Evolutionary conservation across 768 basidiomycete genomes (phyloP).

Genomic region (Boletales sp.): DNA sequence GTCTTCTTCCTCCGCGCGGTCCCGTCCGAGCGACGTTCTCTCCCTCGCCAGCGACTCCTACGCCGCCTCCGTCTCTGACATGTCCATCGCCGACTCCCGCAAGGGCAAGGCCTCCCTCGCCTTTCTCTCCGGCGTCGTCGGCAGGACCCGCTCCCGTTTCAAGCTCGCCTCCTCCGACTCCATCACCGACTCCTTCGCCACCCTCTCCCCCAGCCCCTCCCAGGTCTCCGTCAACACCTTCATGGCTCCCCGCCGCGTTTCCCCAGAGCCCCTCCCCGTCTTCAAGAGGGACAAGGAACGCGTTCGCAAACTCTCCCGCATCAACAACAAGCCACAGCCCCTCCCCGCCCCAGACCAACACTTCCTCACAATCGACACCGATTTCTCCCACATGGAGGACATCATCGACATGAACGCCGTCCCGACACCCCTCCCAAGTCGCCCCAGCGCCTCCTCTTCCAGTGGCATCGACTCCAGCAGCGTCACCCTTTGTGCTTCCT

Average conservation of each 20-base stretch:
- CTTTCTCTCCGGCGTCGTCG: slow-evolving; percentile 38
- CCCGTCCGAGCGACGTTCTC: slow-evolving; percentile 29
- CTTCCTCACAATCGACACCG: slow-evolving; percentile 23
- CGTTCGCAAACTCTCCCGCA: slow-evolving; percentile 15
- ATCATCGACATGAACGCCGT: slow-evolving; percentile 52
- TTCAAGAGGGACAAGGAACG: slow-evolving; percentile 27
- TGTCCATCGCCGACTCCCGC: slow-evolving; percentile 35
- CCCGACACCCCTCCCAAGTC: slow-evolving; percentile 7
- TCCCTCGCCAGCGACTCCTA: slow-evolving; percentile 24
- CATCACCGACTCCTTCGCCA: slow-evolving; percentile 22
- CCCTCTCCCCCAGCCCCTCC: slow-evolving; percentile 33
- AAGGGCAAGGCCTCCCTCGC: slow-evolving; percentile 49
- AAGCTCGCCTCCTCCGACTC: slow-evolving; percentile 35
- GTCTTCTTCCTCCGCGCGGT: slow-evolving; percentile 32
- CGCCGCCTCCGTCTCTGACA: slow-evolving; percentile 31
- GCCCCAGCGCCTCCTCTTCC: slow-evolving; percentile 19
- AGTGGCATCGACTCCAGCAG: slow-evolving; percentile 25
- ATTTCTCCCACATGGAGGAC: slow-evolving; percentile 67
- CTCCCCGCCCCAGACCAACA: slow-evolving; percentile 27
- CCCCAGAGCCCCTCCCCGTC: slow-evolving; percentile 7
- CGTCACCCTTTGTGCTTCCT: slow-evolving; percentile 37
- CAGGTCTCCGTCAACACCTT: slow-evolving; percentile 24
- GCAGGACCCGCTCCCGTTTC: slow-evolving; percentile 38
- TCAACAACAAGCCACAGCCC: slow-evolving; percentile 20
- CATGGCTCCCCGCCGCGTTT: slow-evolving; percentile 7